Percentiles rank a stretch among this genome's conserved stretches.
Evolutionary conservation across 2,329 filamentous ascomycete species (phyloP).

Genomic region (Aspergillus sp.): DNA sequence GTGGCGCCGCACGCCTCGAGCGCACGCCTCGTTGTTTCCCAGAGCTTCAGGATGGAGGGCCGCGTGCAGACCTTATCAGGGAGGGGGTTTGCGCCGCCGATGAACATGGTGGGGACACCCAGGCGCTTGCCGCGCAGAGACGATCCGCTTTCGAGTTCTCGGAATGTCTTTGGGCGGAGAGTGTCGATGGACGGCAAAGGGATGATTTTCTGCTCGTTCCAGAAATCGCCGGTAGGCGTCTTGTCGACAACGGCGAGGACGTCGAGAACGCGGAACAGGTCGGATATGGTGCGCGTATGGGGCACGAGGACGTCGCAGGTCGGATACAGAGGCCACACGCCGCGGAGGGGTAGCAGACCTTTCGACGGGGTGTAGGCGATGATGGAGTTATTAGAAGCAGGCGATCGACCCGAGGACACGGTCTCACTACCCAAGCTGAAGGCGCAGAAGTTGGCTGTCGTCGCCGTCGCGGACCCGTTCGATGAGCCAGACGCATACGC

Average conservation of each 20-base stretch:
- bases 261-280: slow-evolving; percentile 51
- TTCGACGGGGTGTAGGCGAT: slow-evolving; percentile 57
- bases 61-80: slow-evolving; percentile 36
- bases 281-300: slow-evolving; percentile 49
- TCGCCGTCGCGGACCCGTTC: slow-evolving; percentile 54
- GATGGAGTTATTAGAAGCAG: slow-evolving; percentile 56
- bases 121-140: slow-evolving; percentile 46
- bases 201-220: slow-evolving; percentile 50
- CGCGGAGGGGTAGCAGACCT: slow-evolving; percentile 51
- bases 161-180: slow-evolving; percentile 33
- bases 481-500: slow-evolving; percentile 59
- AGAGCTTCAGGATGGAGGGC: slow-evolving; percentile 37
- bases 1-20: slow-evolving; percentile 32
- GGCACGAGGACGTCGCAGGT: slow-evolving; percentile 57
- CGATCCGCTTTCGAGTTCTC: slow-evolving; percentile 22
- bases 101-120: slow-evolving; percentile 52
- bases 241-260: slow-evolving; percentile 47
- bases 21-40: slow-evolving; percentile 24
- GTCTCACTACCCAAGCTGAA: slow-evolving; percentile 58
- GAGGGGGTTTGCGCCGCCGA: slow-evolving; percentile 36
- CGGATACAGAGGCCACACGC: slow-evolving; percentile 55
- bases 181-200: slow-evolving; percentile 34
- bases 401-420: slow-evolving; percentile 55
- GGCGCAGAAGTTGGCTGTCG: slow-evolving; percentile 49
- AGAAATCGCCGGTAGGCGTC: slow-evolving; percentile 50